Base-by-base conservation (phyloP, 306 rosid genomes). In the Rubus idaeus region DNA sequence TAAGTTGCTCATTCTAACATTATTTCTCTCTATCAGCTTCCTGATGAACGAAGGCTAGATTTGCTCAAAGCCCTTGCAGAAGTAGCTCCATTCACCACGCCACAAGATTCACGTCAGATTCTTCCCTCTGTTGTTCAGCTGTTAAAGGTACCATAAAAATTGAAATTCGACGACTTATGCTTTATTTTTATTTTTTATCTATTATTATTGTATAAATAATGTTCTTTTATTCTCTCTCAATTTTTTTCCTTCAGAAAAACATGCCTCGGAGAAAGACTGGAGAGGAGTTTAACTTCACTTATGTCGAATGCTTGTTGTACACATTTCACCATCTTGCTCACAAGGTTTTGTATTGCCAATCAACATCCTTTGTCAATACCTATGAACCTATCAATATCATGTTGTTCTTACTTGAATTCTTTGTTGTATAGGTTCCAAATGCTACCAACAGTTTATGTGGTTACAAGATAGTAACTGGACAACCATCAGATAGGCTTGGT, bases 401-500 rank as follows among this genome's bases (percentile, higher is more conserved):
- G 63, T 62, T 23, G 70, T 73, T 20, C 75, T 75, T 53, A 67
- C 49, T 60, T 70, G 70, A 69, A 71, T 50, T 73, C 52, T 71
- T 67, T 62, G 10, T 80, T 67, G 4, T 83, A 71, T 80, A 95
- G 99, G 99, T 92, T 77, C 99, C 99, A 67, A 92, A 96, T 96
- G 98, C 98, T 61, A 96, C 98, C 65, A 96, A 92, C 85, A 96
- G 98, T 83, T 85, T 92, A 74, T 96, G 98, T 37, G 99, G 99
- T 80, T 96, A 92, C 89, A 96, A 91, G 83, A 91, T 96, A 81
- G 97, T 96, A 67, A 92, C 98, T 20, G 98, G 98, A 78, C 99
- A 96, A 78, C 99, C 99, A 78, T 96, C 99, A 70, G 98, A 96
- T 89, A 89, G 97, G 85, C 93, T 96, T 78, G 99, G 99, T 60